Evolutionary conservation across 1,139 yeast genomes (phyloP).

Genomic region (Zygosaccharomyces sapae): DNA sequence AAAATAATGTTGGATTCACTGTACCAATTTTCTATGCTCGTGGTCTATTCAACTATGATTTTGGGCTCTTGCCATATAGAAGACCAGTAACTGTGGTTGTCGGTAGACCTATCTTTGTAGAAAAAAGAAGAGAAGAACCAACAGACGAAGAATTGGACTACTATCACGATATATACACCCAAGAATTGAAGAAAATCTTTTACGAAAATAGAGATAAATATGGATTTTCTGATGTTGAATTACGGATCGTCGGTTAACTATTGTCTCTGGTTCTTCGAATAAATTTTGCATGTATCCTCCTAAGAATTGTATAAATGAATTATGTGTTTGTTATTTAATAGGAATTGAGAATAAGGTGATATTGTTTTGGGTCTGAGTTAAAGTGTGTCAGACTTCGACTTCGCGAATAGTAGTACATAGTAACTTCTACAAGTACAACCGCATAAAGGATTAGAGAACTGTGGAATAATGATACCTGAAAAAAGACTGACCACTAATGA

Average conservation of each 20-base stretch:
- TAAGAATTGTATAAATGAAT: too few relatives aligned
- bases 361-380: too few relatives aligned
- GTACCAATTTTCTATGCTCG: conserved; percentile 89
- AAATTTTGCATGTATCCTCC: too few relatives aligned
- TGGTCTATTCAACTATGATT: conserved; percentile 88
- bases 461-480: conserved; percentile 37
- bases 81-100: conserved; percentile 74
- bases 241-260: conserved; percentile 36
- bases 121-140: conserved; percentile 47
- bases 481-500: conserved; percentile 54
- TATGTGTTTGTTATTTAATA: too few relatives aligned
- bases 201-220: conserved; percentile 63
- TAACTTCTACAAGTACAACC: neutral
- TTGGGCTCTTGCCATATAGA: conserved; percentile 84
- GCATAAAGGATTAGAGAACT: neutral
- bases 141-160: conserved; percentile 52
- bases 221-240: conserved; percentile 45
- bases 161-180: conserved; percentile 68
- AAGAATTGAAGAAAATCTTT: conserved; percentile 62
- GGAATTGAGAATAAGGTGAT: neutral
- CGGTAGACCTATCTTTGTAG: conserved; percentile 73
- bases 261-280: neutral
- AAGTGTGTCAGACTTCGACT: too few relatives aligned
- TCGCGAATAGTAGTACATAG: neutral
- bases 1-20: conserved; percentile 71